phyloP scores from a whole-genome alignment of 225 moss, liverwort and hornwort species.

The Bryoerythrophyllum caledonicum region DNA sequence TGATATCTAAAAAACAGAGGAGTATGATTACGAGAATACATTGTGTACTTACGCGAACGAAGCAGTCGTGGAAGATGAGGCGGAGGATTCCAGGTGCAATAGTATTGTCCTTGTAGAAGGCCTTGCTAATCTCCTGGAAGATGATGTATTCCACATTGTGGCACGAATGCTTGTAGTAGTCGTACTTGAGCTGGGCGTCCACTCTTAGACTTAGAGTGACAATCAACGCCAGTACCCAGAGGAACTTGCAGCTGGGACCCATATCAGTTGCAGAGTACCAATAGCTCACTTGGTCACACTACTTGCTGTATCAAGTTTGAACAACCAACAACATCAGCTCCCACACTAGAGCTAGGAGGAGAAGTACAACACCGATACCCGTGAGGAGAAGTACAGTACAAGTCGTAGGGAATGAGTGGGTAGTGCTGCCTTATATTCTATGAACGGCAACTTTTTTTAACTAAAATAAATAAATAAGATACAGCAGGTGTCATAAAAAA shows the following conservation, averaged over 20 bases:
- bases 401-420: neutral
- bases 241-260: neutral
- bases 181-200: neutral
- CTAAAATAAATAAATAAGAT: no score
- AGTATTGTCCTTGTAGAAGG: constrained; percentile 20
- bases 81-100: constrained; percentile 39
- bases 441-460: no score
- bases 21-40: neutral
- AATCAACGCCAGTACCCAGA: neutral
- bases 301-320: neutral
- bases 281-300: neutral
- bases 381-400: neutral
- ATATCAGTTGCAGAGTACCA: neutral
- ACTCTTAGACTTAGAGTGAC: neutral
- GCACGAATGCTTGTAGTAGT: constrained; percentile 1
- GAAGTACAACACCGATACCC: neutral
- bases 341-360: no score
- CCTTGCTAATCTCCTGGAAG: constrained; percentile 14
- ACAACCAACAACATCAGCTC: no score
- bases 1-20: no score
- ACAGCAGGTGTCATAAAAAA: neutral
- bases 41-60: constrained; percentile 24
- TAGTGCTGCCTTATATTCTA: neutral
- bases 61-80: constrained; percentile 48
- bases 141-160: constrained; percentile 24